Conservation (phyloP, 495 filamentous ascomycete species). For the Penicillium herquei region DNA sequence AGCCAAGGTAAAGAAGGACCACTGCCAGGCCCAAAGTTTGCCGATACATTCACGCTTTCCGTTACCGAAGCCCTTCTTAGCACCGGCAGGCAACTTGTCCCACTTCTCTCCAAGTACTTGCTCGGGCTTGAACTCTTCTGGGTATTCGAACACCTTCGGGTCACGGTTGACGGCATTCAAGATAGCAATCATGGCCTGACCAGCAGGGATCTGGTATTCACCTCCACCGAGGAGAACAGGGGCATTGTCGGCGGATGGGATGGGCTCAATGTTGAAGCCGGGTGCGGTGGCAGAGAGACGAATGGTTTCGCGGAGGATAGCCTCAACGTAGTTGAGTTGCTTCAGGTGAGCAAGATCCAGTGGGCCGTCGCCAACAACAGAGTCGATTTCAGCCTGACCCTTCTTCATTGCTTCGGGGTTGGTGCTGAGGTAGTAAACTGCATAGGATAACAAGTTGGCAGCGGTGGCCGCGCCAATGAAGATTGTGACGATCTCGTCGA, state of each 20-base stretch:
- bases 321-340: constrained; percentile 63
- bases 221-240: constrained; percentile 56
- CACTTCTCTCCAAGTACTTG: constrained; percentile 68
- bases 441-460: constrained; percentile 44
- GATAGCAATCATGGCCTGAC: constrained; percentile 60
- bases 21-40: constrained; percentile 64
- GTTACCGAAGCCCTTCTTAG: constrained; percentile 71
- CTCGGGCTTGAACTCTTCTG: constrained; percentile 63
- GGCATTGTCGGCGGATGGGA: constrained; percentile 46
- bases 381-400: constrained; percentile 44
- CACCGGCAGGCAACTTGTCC: constrained; percentile 53
- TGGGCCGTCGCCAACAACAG: constrained; percentile 29
- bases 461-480: constrained; percentile 47
- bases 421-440: constrained; percentile 45
- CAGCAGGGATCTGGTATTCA: constrained; percentile 62
- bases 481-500: constrained; percentile 63
- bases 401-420: constrained; percentile 33
- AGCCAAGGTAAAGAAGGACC: constrained; percentile 41
- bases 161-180: constrained; percentile 67
- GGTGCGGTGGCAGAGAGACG: constrained; percentile 67
- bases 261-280: constrained; percentile 56
- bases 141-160: constrained; percentile 63
- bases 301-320: constrained; percentile 69
- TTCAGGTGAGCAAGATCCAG: constrained; percentile 57
- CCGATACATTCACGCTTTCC: constrained; percentile 69